A percentile compares a stretch with the other conserved stretches of the same genome.
These are phyloP conservation scores for Epipyxis sp. DNA, from an alignment of 108 stramenopile species.

Conservation along the genomic window DNA sequence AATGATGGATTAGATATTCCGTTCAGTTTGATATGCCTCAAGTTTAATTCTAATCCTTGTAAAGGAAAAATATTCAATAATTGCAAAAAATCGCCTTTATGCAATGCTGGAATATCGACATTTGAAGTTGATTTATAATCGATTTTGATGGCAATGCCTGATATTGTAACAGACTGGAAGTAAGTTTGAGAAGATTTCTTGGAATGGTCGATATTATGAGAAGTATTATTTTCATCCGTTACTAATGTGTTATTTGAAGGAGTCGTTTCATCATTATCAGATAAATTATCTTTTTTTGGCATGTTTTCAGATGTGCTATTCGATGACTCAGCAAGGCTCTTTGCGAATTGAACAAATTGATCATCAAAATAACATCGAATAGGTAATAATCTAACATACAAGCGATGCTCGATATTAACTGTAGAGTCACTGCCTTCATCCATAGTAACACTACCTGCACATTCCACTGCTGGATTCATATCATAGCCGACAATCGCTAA, in stretches of 20 bases:
- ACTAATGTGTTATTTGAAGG: too few species aligned
- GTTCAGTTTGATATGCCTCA: neutral
- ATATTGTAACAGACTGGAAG: neutral
- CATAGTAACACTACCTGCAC: too few species aligned
- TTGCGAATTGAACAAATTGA: too few species aligned
- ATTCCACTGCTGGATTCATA: too few species aligned
- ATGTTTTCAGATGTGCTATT: too few species aligned
- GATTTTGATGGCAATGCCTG: constrained; percentile 8
- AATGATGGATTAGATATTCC: neutral
- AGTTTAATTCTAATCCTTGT: constrained; percentile 11
- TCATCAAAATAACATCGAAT: constrained; percentile 17
- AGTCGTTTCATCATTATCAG: too few species aligned
- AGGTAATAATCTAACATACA: neutral
- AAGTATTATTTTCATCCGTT: too few species aligned
- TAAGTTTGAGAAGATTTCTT: too few species aligned
- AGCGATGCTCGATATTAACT: constrained; percentile 2
- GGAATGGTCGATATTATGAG: too few species aligned
- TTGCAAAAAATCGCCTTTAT: constrained; percentile 16
- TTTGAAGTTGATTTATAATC: constrained; percentile 10
- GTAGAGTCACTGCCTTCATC: neutral
- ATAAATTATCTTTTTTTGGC: too few species aligned
- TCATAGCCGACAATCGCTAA: too few species aligned
- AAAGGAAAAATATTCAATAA: constrained; percentile 24
- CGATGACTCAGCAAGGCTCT: too few species aligned
- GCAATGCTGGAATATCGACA: constrained; percentile 2